phyloP scores from a whole-genome alignment of 768 basidiomycete genomes.

The Suillus alpinus region DNA sequence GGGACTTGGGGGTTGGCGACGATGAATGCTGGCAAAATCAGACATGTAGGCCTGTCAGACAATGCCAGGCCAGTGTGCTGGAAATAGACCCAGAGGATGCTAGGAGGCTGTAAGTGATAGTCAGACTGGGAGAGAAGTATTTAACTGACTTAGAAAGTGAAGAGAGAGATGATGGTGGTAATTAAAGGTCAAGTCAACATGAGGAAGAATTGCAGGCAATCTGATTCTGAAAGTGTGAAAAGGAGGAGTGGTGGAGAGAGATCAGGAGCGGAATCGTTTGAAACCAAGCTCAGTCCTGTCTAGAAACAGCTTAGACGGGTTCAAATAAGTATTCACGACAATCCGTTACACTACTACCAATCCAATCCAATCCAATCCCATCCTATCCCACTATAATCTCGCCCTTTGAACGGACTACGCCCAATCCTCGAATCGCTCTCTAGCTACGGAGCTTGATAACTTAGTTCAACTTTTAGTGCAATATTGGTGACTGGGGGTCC shows the following conservation, averaged over 20 bases:
- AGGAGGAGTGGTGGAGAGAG: conserved; percentile 13
- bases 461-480: not conserved
- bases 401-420: conserved; percentile 7
- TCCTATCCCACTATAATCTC: not conserved
- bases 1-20: conserved; percentile 66
- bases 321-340: conserved; percentile 2
- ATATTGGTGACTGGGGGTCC: conserved; percentile 9
- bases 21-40: conserved; percentile 42
- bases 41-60: conserved; percentile 39
- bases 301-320: conserved; percentile 1
- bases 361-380: not conserved
- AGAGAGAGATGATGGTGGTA: conserved; percentile 13
- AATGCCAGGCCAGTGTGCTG: conserved; percentile 16
- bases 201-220: conserved; percentile 9
- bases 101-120: not conserved
- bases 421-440: not conserved
- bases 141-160: not conserved
- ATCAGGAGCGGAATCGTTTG: conserved; percentile 4
- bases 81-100: conserved; percentile 3
- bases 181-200: conserved; percentile 17
- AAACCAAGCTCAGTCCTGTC: conserved; percentile 4
- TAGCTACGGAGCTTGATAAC: conserved; percentile 4
- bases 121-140: not conserved
- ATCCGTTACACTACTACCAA: not conserved
- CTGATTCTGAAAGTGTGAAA: conserved; percentile 6